Evolutionary conservation across 2,329 filamentous ascomycete genomes (phyloP), one percentile per base, ranked within the genome.

Genomic region (Plenodomus tracheiphilus): DNA sequence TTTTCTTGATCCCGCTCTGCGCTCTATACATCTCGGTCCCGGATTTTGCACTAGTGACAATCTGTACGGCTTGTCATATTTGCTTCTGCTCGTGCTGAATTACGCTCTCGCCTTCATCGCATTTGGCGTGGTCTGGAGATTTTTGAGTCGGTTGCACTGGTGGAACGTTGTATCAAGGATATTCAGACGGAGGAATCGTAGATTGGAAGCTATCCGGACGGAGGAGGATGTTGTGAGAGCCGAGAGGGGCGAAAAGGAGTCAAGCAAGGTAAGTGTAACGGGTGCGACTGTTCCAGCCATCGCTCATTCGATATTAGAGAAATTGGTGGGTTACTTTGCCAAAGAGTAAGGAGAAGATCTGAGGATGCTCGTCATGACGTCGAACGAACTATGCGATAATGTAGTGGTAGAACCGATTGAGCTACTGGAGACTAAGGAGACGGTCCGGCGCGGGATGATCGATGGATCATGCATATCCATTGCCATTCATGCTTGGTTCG

Each of bases 11-110:
- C 43, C 43, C 15, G 11, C 18, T n/a, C 39, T 46, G 17, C 43
- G 25, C 10, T 46, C 25, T 16, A 18, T 37, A 19, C 10, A 39
- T 17, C 15, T 46, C 2, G 43, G 43, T 1, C 43, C 37, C 16
- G 43, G 37, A 5, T 34, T 46, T 7, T 46, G 43, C 3, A 46
- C 43, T 15, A 22, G 21, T 22, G 28, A 46, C 20, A 41, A 46
- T 7, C 8, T 46, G 2, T 46, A 40, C 20, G 43, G 43, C 2
- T 30, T 40, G 1, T 20, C 37, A 28, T 46, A 46, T 9, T 8
- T 46, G 4, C 18, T 36, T 3, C 18, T 46, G 4, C 28, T 46
- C 5, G 20, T n/a, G 6, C 16, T 41, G 17, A 46, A 41, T 1
- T 46, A 36, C 17, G 38, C 21, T 1, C n/a, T 46, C n/a, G 19